A percentile compares a stretch with the other conserved stretches of the same genome.
phyloP scores from a whole-genome alignment of 1,284 basidiomycete genomes.

The Leucoagaricus sp. region DNA sequence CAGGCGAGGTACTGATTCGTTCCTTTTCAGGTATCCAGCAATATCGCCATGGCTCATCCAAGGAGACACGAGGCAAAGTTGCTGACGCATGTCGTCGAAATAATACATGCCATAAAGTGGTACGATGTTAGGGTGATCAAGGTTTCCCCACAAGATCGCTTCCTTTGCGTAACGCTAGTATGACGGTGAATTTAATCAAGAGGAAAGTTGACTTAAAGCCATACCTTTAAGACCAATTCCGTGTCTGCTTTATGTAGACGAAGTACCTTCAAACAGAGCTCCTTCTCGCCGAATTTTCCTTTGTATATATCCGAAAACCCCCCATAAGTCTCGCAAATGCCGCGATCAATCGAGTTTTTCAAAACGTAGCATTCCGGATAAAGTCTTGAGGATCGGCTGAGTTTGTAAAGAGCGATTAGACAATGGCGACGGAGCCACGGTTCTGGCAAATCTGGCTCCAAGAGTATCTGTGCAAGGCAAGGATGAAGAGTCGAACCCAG shows the following conservation, averaged over 20 bases:
- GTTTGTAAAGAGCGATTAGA: neutral
- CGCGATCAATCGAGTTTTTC: neutral
- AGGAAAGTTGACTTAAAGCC: neutral
- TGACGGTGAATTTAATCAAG: slow-evolving; percentile 14
- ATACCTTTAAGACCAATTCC: neutral
- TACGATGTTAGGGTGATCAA: slow-evolving; percentile 25
- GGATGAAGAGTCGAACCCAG: too few relatives aligned
- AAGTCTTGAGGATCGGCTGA: neutral
- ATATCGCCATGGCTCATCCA: slow-evolving; percentile 36
- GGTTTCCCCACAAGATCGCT: slow-evolving; percentile 25
- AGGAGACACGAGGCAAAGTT: slow-evolving; percentile 32
- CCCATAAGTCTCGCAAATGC: neutral
- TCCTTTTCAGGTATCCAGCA: slow-evolving; percentile 18
- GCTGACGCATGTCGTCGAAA: slow-evolving; percentile 1
- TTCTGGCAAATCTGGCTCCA: neutral
- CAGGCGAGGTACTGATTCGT: neutral
- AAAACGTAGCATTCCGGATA: neutral
- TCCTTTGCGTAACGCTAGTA: slow-evolving; percentile 16
- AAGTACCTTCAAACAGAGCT: neutral
- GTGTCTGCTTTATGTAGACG: neutral
- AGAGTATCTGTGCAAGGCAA: neutral
- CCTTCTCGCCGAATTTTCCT: neutral
- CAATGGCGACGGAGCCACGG: neutral
- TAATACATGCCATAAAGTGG: slow-evolving; percentile 25
- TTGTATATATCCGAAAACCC: neutral